Conservation (phyloP, 805 yeast species). For the Clavispora santaluciae region DNA sequence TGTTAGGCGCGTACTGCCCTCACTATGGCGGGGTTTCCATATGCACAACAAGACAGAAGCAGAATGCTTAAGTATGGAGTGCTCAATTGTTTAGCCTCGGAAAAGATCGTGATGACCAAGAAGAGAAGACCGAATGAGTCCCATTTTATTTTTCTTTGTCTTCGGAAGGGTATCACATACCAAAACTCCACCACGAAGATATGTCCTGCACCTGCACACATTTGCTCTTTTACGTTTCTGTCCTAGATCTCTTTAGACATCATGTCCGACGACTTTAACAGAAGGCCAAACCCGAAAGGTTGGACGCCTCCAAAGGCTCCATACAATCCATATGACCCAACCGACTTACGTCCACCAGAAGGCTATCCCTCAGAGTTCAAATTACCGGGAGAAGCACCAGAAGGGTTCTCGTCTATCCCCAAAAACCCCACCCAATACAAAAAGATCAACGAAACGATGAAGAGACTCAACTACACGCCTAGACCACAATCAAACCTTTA, state of each 20-base stretch:
- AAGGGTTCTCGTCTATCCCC: constrained; percentile 54
- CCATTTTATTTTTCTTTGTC: background rate
- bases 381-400: constrained; percentile 57
- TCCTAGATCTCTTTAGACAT: background rate
- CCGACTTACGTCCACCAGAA: constrained; percentile 70
- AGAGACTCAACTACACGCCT: constrained; percentile 68
- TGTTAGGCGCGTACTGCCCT: background rate
- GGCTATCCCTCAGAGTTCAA: constrained; percentile 83
- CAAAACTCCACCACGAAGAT: background rate
- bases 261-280: constrained; percentile 33
- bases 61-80: no score
- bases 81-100: no score
- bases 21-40: background rate
- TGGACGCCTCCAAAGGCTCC: constrained; percentile 83
- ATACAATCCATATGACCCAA: constrained; percentile 79
- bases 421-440: constrained; percentile 62
- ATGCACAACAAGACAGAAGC: background rate
- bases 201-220: background rate
- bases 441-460: constrained; percentile 69
- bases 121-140: no score
- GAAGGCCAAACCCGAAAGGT: constrained; percentile 72
- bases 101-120: no score
- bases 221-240: background rate
- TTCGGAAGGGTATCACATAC: no score
- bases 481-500: constrained; percentile 69